Percentiles rank a stretch among this genome's conserved stretches.
Evolutionary conservation across 1,284 basidiomycete species (phyloP).

Genomic region (Coniferiporia weirii): DNA sequence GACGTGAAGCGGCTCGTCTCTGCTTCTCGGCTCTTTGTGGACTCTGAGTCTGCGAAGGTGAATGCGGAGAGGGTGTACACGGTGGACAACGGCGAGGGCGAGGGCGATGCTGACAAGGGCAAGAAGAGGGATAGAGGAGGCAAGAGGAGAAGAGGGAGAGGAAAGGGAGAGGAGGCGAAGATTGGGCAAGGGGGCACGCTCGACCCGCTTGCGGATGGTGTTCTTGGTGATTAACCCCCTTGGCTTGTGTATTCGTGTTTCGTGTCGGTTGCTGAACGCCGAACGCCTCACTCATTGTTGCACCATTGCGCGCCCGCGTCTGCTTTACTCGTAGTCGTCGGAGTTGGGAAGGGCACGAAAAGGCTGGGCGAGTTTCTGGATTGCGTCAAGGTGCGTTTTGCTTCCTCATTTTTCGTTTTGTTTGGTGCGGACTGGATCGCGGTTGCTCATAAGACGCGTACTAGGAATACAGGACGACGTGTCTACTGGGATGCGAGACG

Average conservation of each 20-base stretch:
- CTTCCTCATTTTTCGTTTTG: too few relatives aligned
- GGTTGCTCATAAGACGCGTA: slow-evolving; percentile 15
- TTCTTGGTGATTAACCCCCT: slow-evolving; percentile 56
- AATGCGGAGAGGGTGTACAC: slow-evolving; percentile 41
- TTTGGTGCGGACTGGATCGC: background rate
- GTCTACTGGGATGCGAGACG: slow-evolving; percentile 90
- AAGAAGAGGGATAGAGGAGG: slow-evolving; percentile 22
- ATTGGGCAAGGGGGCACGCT: slow-evolving; percentile 93
- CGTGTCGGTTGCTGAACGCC: slow-evolving; percentile 7
- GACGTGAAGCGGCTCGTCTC: slow-evolving; percentile 78
- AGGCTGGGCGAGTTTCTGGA: slow-evolving; percentile 80
- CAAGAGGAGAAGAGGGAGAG: slow-evolving; percentile 17
- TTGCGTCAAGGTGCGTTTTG: slow-evolving; percentile 82
- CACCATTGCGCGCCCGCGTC: background rate
- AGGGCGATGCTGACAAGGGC: slow-evolving; percentile 26
- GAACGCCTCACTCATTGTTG: too few relatives aligned
- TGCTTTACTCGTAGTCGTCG: slow-evolving; percentile 60
- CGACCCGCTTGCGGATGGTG: slow-evolving; percentile 95
- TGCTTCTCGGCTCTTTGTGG: slow-evolving; percentile 78
- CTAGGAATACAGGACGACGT: slow-evolving; percentile 89
- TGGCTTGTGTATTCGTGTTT: slow-evolving; percentile 6
- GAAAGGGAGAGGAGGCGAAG: slow-evolving; percentile 49
- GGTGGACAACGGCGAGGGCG: slow-evolving; percentile 27
- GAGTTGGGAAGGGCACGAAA: slow-evolving; percentile 89
- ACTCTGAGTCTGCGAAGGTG: slow-evolving; percentile 20